Conservation (phyloP, 2,329 filamentous ascomycete species). For the Colletotrichum noveboracense region DNA sequence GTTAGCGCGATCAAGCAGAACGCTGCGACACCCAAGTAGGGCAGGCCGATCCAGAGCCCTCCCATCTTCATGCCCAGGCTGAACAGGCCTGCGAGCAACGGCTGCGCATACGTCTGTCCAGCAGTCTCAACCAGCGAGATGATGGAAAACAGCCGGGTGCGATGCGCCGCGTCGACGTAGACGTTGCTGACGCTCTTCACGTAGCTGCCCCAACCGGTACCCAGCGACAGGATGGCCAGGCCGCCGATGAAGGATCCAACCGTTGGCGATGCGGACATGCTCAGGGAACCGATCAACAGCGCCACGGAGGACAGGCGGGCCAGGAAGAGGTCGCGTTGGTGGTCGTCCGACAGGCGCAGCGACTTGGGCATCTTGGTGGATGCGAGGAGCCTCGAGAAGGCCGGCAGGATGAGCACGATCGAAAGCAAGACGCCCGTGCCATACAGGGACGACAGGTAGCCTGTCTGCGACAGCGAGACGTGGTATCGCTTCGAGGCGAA, state of each 20-base stretch:
- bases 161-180: constrained; percentile 30
- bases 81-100: constrained; percentile 32
- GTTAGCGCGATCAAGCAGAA: not conserved
- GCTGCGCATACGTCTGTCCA: constrained; percentile 29
- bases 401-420: constrained; percentile 30
- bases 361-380: constrained; percentile 23
- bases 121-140: constrained; percentile 27
- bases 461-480: constrained; percentile 32
- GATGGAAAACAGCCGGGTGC: constrained; percentile 32
- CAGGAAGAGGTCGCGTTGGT: constrained; percentile 31
- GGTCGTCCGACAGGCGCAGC: constrained; percentile 27
- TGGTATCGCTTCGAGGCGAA: constrained; percentile 35
- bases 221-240: constrained; percentile 32
- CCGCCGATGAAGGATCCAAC: constrained; percentile 30
- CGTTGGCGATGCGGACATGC: constrained; percentile 29
- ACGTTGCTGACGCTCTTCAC: constrained; percentile 29
- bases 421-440: constrained; percentile 29
- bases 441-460: constrained; percentile 34
- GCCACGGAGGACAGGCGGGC: constrained; percentile 27
- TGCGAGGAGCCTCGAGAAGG: constrained; percentile 25
- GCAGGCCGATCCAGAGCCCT: constrained; percentile 32
- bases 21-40: constrained; percentile 33
- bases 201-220: constrained; percentile 29
- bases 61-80: constrained; percentile 33
- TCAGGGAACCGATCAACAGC: constrained; percentile 26